Evolutionary conservation across 208 protist genomes (phyloP).

Genomic region (Entamoeba moshkovskii): DNA sequence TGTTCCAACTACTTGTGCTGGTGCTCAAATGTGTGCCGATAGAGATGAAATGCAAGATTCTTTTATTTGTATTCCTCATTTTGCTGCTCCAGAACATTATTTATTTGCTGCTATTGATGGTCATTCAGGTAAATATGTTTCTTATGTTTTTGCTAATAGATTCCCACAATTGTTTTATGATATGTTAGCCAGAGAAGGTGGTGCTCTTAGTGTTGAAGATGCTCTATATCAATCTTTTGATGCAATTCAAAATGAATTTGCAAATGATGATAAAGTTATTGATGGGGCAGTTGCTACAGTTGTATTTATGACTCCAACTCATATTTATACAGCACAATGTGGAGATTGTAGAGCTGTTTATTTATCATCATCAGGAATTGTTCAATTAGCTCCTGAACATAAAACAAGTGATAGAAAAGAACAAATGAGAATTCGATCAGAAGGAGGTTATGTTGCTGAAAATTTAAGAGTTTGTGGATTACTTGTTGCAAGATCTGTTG

Average conservation of each 20-base stretch:
- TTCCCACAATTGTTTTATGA: neutral
- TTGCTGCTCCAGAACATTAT: neutral
- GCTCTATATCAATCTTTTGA: neutral
- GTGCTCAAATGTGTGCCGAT: neutral
- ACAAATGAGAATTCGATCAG: neutral
- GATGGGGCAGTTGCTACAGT: neutral
- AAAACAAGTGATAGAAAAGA: slow-evolving; percentile 3
- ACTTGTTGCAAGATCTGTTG: neutral
- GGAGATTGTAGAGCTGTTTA: neutral
- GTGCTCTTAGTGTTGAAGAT: neutral
- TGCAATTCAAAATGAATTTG: neutral
- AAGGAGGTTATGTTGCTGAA: neutral
- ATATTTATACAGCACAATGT: neutral
- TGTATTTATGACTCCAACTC: neutral
- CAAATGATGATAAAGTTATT: neutral
- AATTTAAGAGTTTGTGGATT: neutral
- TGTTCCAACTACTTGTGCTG: neutral
- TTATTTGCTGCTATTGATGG: neutral
- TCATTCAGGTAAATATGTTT: neutral
- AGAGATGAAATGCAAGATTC: neutral
- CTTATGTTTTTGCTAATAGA: neutral
- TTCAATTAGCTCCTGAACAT: neutral
- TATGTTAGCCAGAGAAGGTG: neutral
- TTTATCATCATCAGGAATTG: neutral
- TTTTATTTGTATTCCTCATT: neutral